Evolutionary conservation across 1,284 basidiomycete species (phyloP).

Genomic region (Papiliotrema nemorosa): DNA sequence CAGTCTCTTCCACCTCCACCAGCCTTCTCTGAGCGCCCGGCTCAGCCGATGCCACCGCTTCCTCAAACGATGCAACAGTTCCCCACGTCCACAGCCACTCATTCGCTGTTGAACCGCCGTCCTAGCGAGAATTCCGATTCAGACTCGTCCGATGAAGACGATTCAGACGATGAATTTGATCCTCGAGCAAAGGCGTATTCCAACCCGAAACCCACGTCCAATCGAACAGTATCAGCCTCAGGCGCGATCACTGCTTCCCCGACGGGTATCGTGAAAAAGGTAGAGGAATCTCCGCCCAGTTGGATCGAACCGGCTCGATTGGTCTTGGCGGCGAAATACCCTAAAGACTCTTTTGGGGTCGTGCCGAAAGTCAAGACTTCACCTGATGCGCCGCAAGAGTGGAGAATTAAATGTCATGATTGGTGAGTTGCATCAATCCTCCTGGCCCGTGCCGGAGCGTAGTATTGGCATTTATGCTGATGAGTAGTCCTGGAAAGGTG

Average conservation of each 20-base stretch:
- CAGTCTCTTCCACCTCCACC: neutral
- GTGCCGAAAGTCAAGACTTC: slow-evolving; percentile 57
- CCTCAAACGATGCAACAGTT: neutral
- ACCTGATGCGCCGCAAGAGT: slow-evolving; percentile 61
- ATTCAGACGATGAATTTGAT: slow-evolving; percentile 13
- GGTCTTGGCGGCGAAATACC: slow-evolving; percentile 67
- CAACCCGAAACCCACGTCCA: slow-evolving; percentile 4
- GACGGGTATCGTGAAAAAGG: neutral
- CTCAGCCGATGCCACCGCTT: neutral
- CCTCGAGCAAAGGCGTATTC: neutral
- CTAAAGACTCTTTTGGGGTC: slow-evolving; percentile 76
- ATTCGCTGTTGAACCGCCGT: neutral
- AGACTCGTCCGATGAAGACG: slow-evolving; percentile 17
- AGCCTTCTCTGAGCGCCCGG: neutral
- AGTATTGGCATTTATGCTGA: neutral
- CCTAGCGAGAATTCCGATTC: slow-evolving; percentile 20
- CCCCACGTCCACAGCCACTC: neutral
- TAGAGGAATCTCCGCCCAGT: slow-evolving; percentile 54
- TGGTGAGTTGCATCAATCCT: slow-evolving; percentile 53
- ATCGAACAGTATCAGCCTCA: slow-evolving; percentile 7
- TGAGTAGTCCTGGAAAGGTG: slow-evolving; percentile 56
- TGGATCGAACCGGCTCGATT: slow-evolving; percentile 68
- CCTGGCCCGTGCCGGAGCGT: no score
- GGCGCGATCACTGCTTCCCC: slow-evolving; percentile 6
- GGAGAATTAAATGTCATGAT: slow-evolving; percentile 90